phyloP scores from a whole-genome alignment of 177 flowering plant genomes.

The Vitis hybrid region DNA sequence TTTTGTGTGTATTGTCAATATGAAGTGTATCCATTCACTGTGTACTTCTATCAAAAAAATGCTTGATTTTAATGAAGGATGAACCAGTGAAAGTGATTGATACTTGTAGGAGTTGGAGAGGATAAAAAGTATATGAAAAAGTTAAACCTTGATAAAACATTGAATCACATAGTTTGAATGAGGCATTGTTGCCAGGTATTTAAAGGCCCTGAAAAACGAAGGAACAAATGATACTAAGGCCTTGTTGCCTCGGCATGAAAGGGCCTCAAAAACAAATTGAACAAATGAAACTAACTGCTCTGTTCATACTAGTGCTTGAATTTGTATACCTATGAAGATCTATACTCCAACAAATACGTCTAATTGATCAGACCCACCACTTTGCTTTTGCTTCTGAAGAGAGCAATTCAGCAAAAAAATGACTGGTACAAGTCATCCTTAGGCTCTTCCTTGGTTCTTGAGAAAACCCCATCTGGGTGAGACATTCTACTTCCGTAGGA shows the following conservation, averaged over 20 bases:
- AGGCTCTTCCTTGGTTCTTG: slow-evolving; percentile 45
- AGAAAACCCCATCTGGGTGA: slow-evolving; percentile 13
- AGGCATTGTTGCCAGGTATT: neutral
- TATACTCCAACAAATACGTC: slow-evolving; percentile 15
- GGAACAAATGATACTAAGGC: slow-evolving; percentile 2
- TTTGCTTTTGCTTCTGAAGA: too few species aligned
- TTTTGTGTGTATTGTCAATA: neutral
- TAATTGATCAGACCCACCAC: too few species aligned
- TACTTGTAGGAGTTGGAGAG: too few species aligned
- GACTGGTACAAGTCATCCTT: slow-evolving; percentile 12
- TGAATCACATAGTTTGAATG: neutral
- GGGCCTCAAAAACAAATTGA: neutral
- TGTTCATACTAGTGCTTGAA: too few species aligned
- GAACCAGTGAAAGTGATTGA: too few species aligned
- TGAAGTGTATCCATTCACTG: too few species aligned
- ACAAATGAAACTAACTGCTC: neutral
- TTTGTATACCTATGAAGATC: neutral
- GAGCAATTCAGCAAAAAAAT: too few species aligned
- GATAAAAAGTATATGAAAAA: too few species aligned
- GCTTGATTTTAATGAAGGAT: too few species aligned
- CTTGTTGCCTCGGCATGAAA: too few species aligned
- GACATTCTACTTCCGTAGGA: slow-evolving; percentile 28
- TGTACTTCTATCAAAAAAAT: too few species aligned
- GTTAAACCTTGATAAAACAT: too few species aligned
- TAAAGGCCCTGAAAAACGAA: neutral